Conservation (phyloP, 129 eudicot genomes). For the Pseudognaphalium luteoalbum region DNA sequence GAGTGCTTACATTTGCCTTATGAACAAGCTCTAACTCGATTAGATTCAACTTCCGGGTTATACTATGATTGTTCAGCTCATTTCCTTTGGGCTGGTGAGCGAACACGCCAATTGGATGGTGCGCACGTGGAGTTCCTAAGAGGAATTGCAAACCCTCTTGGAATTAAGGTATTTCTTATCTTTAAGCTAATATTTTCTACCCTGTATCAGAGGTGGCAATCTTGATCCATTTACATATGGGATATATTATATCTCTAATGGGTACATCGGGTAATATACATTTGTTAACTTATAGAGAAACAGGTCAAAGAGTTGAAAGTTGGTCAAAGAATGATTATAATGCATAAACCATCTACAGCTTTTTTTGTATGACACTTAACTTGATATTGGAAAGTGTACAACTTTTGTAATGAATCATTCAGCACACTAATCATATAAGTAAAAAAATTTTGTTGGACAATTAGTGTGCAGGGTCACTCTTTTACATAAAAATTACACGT, state of each 20-base stretch:
- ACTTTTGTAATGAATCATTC: too few relatives aligned
- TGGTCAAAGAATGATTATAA: too few relatives aligned
- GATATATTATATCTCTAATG: too few relatives aligned
- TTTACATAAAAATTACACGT: background rate
- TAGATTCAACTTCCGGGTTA: slow-evolving; percentile 76
- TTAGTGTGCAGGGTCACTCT: background rate
- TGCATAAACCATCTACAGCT: too few relatives aligned
- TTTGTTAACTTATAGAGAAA: too few relatives aligned
- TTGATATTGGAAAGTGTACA: too few relatives aligned
- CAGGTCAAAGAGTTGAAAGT: too few relatives aligned
- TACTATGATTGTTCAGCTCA: slow-evolving; percentile 92
- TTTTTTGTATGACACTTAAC: too few relatives aligned
- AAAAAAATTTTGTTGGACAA: background rate
- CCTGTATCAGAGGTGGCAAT: background rate
- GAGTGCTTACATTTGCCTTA: slow-evolving; percentile 85
- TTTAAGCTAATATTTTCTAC: background rate
- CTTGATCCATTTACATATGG: background rate
- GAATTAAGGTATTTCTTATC: slow-evolving; percentile 63
- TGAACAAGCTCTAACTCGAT: slow-evolving; percentile 77
- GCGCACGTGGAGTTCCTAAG: slow-evolving; percentile 84
- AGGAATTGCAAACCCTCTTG: slow-evolving; percentile 90
- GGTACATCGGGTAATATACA: too few relatives aligned
- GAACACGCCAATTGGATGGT: slow-evolving; percentile 88
- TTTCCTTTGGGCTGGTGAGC: slow-evolving; percentile 77
- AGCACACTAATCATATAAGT: too few relatives aligned